Conservation (phyloP, 192 early-diverging fungal species). For the Gamsiella multidivaricata region DNA sequence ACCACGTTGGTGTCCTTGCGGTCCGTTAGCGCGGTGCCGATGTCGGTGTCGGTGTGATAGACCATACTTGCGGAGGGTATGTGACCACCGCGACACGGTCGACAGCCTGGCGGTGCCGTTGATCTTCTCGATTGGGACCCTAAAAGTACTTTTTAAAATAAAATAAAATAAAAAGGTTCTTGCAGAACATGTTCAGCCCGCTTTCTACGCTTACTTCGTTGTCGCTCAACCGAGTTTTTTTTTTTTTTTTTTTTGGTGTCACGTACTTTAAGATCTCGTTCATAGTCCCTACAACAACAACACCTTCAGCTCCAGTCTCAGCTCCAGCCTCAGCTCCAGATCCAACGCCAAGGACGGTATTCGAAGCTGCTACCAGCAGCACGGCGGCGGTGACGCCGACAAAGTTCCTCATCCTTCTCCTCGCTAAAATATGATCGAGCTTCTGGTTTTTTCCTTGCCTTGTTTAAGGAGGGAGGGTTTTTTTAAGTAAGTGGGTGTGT, state of each 20-base stretch:
- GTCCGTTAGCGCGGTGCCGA: neutral
- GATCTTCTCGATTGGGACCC: constrained; percentile 20
- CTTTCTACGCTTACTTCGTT: neutral
- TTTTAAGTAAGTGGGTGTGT: too few relatives aligned
- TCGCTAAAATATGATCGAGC: neutral
- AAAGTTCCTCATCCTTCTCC: too few relatives aligned
- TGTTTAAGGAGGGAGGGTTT: too few relatives aligned
- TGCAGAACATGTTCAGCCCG: neutral
- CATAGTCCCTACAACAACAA: neutral
- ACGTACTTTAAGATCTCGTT: constrained; percentile 30
- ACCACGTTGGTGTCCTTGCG: neutral
- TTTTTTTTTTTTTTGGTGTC: neutral
- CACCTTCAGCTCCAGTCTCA: neutral
- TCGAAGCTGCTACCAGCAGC: too few relatives aligned
- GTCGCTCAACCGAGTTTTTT: too few relatives aligned
- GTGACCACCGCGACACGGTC: constrained; percentile 21
- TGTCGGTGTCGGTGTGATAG: neutral
- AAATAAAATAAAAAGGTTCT: neutral
- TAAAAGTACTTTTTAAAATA: neutral
- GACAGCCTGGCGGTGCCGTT: constrained; percentile 3
- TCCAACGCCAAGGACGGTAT: too few relatives aligned
- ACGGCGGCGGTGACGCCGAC: too few relatives aligned
- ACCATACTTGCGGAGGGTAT: constrained; percentile 29
- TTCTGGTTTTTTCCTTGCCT: too few relatives aligned
- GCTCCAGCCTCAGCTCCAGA: too few relatives aligned